Conservation (phyloP, 202 grass and related monocot species). For the Dendrocalamus latiflorus region DNA sequence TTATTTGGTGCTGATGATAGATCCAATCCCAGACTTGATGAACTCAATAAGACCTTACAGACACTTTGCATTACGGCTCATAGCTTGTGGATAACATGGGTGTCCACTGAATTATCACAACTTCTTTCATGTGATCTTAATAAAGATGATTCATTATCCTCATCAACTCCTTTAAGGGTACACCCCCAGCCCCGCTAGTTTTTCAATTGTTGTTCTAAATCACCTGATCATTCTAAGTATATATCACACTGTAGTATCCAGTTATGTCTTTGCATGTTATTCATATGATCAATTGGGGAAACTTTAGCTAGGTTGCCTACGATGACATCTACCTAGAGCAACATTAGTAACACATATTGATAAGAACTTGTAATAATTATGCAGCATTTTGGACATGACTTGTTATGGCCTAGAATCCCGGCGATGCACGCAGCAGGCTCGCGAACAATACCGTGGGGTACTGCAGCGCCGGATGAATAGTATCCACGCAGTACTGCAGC, state of each 20-base stretch:
- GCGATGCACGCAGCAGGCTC: no score
- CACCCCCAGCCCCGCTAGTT: background rate
- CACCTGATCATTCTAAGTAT: constrained; percentile 3
- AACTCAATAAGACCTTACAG: constrained; percentile 73
- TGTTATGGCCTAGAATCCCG: no score
- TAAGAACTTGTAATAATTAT: background rate
- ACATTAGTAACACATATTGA: background rate
- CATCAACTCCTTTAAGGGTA: constrained; percentile 80
- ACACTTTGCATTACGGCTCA: constrained; percentile 78
- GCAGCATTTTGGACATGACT: background rate
- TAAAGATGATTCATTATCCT: constrained; percentile 82
- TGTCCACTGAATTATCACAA: constrained; percentile 65
- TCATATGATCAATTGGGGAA: background rate
- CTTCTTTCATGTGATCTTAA: constrained; percentile 78
- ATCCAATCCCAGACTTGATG: constrained; percentile 72
- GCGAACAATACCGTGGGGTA: no score
- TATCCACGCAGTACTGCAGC: no score
- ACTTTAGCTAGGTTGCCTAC: background rate
- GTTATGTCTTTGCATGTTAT: background rate
- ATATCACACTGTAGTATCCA: constrained; percentile 1
- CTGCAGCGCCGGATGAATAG: no score
- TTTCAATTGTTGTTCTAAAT: background rate
- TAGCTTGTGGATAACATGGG: constrained; percentile 81
- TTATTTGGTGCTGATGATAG: constrained; percentile 75
- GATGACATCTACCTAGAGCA: background rate